phyloP scores from a whole-genome alignment of 2,329 filamentous ascomycete genomes.

The Colletotrichum zoysiae region DNA sequence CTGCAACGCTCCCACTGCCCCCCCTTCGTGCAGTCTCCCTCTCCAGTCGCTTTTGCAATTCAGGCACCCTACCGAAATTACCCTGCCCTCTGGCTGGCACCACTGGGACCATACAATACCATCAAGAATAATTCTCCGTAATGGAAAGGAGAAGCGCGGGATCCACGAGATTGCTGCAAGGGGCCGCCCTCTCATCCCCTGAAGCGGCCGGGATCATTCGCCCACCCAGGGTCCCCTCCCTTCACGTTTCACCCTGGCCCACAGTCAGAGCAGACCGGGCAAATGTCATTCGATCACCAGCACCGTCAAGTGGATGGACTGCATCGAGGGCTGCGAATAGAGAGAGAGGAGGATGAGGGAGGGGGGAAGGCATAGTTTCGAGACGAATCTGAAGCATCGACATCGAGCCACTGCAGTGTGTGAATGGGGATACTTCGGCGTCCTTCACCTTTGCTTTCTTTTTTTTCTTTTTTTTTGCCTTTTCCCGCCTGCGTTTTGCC shows the following conservation, averaged over 20 bases:
- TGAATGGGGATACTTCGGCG: constrained; percentile 30
- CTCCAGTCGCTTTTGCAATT: not conserved
- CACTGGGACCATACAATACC: not conserved
- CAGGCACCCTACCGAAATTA: constrained; percentile 1
- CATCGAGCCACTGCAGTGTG: constrained; percentile 27
- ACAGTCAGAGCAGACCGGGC: constrained; percentile 8
- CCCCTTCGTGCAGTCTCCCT: no score
- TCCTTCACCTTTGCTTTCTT: not conserved
- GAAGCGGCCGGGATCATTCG: no score
- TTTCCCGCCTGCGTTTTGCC: no score
- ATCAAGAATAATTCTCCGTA: constrained; percentile 24
- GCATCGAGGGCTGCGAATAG: constrained; percentile 2
- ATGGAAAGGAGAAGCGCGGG: constrained; percentile 39
- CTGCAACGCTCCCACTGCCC: not conserved
- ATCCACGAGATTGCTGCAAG: constrained; percentile 42
- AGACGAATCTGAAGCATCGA: constrained; percentile 42
- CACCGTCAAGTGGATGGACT: constrained; percentile 35
- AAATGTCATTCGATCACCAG: constrained; percentile 35
- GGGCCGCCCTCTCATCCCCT: not conserved
- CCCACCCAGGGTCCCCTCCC: constrained; percentile 18
- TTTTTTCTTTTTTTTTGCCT: not conserved
- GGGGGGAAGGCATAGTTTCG: constrained; percentile 21
- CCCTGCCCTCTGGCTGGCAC: constrained; percentile 8
- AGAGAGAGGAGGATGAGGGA: not conserved
- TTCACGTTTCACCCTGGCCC: constrained; percentile 39